Conservation (phyloP, 345 rosid genomes). For the Salix koriyanagi region DNA sequence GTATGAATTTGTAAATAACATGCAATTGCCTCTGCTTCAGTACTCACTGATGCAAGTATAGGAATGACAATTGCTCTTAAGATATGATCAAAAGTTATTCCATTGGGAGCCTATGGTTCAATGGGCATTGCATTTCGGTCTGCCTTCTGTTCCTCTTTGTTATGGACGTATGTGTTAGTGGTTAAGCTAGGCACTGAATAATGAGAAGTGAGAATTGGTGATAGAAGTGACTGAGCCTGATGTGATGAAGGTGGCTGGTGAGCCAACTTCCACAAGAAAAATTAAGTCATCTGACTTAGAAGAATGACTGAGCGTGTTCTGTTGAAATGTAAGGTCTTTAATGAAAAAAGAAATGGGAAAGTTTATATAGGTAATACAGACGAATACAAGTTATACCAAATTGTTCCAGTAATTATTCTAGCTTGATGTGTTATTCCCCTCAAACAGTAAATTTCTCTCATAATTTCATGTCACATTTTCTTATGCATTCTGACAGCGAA, state of each 20-base stretch:
- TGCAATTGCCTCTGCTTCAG: not conserved
- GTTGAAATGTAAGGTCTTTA: not conserved
- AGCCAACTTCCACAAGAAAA: not conserved
- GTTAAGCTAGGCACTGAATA: not conserved
- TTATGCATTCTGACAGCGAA: conserved; percentile 44
- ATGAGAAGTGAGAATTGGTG: not conserved
- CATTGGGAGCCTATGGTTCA: not conserved
- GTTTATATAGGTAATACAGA: not conserved
- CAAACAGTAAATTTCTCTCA: not conserved
- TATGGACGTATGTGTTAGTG: not conserved
- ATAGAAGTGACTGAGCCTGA: not conserved
- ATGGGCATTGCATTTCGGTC: not conserved
- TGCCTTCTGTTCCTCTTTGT: not conserved
- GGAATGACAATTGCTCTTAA: not conserved
- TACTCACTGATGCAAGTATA: not conserved
- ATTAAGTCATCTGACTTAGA: not conserved
- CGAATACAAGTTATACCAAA: not conserved
- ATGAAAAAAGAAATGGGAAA: not conserved
- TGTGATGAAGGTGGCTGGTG: not conserved
- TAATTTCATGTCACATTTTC: conserved; percentile 7
- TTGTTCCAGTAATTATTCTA: not conserved
- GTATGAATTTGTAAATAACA: not conserved
- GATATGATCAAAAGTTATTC: not conserved
- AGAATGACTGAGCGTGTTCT: not conserved
- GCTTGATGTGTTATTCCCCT: conserved; percentile 10